phyloP scores from a whole-genome alignment of 2,329 filamentous ascomycete genomes.

The Talaromyces sp. region DNA sequence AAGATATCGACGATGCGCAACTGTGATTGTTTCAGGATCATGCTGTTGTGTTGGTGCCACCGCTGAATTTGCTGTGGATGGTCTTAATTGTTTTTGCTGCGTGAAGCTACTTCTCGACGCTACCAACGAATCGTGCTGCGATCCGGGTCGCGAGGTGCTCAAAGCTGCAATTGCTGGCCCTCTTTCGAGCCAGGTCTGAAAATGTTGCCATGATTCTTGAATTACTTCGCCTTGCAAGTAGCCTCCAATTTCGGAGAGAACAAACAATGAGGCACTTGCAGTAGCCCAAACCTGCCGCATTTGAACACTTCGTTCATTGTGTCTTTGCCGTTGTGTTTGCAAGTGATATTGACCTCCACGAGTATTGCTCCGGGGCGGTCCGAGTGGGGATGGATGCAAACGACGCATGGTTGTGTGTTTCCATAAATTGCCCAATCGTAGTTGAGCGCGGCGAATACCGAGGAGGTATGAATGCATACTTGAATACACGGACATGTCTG shows the following conservation, averaged over 20 bases:
- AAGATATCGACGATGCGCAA: slow-evolving; percentile 76
- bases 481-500: slow-evolving; percentile 76
- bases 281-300: slow-evolving; percentile 90
- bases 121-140: slow-evolving; percentile 26
- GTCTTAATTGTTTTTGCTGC: background rate
- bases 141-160: slow-evolving; percentile 37
- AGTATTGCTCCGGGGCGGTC: slow-evolving; percentile 61
- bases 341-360: slow-evolving; percentile 60
- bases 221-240: slow-evolving; percentile 92
- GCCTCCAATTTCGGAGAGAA: slow-evolving; percentile 79
- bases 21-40: slow-evolving; percentile 80
- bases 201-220: slow-evolving; percentile 73
- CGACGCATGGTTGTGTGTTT: slow-evolving; percentile 74
- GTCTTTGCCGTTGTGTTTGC: slow-evolving; percentile 60
- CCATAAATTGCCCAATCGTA: slow-evolving; percentile 82
- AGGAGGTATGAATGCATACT: slow-evolving; percentile 84
- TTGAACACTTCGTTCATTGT: slow-evolving; percentile 59
- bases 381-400: slow-evolving; percentile 69
- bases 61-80: slow-evolving; percentile 8
- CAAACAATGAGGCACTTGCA: slow-evolving; percentile 79
- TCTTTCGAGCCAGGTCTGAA: slow-evolving; percentile 68
- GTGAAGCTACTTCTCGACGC: slow-evolving; percentile 2
- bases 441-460: slow-evolving; percentile 78
- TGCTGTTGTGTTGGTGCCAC: slow-evolving; percentile 45
- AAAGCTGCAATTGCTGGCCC: slow-evolving; percentile 29